Evolutionary conservation across 352 stramenopile species (phyloP).

Genomic region (Aphanomyces stellatus): DNA sequence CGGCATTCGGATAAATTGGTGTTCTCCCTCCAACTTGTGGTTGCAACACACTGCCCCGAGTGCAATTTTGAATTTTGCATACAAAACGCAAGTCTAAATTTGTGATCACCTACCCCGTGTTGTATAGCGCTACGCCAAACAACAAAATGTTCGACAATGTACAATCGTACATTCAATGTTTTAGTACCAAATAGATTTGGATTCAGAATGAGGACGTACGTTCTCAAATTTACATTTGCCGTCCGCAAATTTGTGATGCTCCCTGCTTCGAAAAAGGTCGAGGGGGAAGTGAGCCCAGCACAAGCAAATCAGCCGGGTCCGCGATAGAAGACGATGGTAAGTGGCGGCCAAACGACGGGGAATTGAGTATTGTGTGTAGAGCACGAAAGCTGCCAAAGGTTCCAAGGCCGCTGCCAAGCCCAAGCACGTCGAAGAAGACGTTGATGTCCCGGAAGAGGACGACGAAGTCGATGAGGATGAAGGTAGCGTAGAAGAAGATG

Average conservation of each 20-base stretch:
- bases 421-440: conserved; percentile 20
- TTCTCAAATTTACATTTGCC: background rate
- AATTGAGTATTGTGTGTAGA: conserved; percentile 4
- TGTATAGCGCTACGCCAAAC: background rate
- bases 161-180: background rate
- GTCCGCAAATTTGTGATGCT: conserved; percentile 11
- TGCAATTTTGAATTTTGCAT: background rate
- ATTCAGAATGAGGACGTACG: background rate
- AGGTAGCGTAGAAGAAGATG: conserved; percentile 16
- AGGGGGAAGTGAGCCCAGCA: conserved; percentile 12
- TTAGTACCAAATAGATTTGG: background rate
- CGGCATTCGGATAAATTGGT: background rate
- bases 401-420: conserved; percentile 14
- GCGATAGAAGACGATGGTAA: conserved; percentile 11
- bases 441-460: conserved; percentile 11
- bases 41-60: background rate
- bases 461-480: conserved; percentile 17
- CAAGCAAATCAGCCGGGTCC: conserved; percentile 20
- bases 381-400: conserved; percentile 13
- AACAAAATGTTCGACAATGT: background rate
- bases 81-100: conserved; percentile 19
- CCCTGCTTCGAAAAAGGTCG: conserved; percentile 9
- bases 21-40: background rate
- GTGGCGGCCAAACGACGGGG: background rate
- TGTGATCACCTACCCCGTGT: background rate